Conservation (phyloP, 768 basidiomycete species). For the Calocera viscosa region DNA sequence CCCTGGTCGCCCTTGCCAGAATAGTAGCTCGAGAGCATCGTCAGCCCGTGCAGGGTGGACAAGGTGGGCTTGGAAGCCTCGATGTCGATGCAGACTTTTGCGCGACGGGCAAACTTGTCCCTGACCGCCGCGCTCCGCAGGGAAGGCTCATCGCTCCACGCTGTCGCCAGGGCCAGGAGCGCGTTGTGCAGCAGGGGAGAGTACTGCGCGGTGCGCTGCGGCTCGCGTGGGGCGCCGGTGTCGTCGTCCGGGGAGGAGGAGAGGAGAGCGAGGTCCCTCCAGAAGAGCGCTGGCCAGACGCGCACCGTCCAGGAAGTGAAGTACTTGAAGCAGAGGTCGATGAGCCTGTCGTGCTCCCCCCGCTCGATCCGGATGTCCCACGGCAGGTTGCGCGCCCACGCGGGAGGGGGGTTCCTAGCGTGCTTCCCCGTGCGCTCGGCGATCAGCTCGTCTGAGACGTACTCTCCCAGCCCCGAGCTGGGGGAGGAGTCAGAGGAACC, state of each 20-base stretch:
- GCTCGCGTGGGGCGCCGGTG: not conserved
- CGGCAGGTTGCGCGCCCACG: slow-evolving; percentile 14
- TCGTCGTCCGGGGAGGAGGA: slow-evolving; percentile 11
- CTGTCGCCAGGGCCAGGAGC: slow-evolving; percentile 14
- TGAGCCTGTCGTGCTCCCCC: slow-evolving; percentile 12
- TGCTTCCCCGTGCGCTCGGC: not conserved
- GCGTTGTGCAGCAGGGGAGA: slow-evolving; percentile 16
- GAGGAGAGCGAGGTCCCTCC: slow-evolving; percentile 6
- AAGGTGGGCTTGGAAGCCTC: slow-evolving; percentile 34
- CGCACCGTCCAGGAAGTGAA: slow-evolving; percentile 10
- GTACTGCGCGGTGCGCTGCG: slow-evolving; percentile 11
- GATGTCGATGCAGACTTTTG: slow-evolving; percentile 31
- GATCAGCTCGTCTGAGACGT: not conserved
- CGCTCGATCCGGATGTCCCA: slow-evolving; percentile 6
- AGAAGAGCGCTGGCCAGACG: not conserved
- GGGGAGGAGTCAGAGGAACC: too few relatives aligned
- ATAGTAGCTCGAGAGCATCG: slow-evolving; percentile 32
- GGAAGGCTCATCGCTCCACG: slow-evolving; percentile 27
- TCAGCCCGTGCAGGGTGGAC: slow-evolving; percentile 32
- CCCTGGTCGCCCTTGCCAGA: slow-evolving; percentile 32
- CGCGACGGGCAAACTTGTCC: slow-evolving; percentile 28
- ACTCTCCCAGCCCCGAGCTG: not conserved
- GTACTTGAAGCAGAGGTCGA: slow-evolving; percentile 15
- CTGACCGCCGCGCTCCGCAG: slow-evolving; percentile 25
- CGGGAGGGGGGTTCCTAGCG: not conserved